phyloP scores from a whole-genome alignment of 345 rosid genomes.

The Acer negundo region DNA sequence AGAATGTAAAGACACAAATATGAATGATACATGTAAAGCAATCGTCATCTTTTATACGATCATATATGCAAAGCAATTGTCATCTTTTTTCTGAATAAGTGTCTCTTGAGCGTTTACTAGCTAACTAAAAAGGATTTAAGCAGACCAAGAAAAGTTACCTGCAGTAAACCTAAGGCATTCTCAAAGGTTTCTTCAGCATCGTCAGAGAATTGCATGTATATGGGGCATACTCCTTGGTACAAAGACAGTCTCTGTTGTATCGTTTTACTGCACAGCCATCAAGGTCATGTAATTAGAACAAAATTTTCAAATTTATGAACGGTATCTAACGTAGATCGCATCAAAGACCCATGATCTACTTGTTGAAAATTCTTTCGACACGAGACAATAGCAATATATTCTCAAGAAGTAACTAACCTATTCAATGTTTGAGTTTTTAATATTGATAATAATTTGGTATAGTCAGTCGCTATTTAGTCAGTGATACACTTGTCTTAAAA shows the following conservation, averaged over 20 bases:
- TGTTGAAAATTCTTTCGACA: not conserved
- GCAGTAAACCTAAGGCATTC: conserved; percentile 67
- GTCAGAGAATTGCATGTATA: conserved; percentile 86
- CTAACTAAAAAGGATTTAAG: not conserved
- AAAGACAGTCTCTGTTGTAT: conserved; percentile 86
- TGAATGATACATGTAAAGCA: not conserved
- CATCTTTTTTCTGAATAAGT: not conserved
- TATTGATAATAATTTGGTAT: not conserved
- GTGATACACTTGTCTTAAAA: not conserved
- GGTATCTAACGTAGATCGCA: not conserved
- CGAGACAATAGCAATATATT: not conserved
- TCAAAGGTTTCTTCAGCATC: conserved; percentile 92
- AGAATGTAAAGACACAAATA: not conserved
- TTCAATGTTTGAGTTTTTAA: not conserved
- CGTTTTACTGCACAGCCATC: conserved; percentile 61
- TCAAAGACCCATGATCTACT: no score
- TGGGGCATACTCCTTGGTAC: conserved; percentile 95
- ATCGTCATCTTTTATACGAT: not conserved
- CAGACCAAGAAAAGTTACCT: conserved; percentile 42
- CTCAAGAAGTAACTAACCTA: not conserved
- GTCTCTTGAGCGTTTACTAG: not conserved
- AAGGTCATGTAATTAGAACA: conserved; percentile 14
- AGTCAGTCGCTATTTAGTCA: not conserved
- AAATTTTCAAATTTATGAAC: not conserved
- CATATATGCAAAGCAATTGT: not conserved